These are phyloP conservation scores for Didymella pinodella DNA, from an alignment of 2,329 filamentous ascomycete species.

Conservation along the genomic window DNA sequence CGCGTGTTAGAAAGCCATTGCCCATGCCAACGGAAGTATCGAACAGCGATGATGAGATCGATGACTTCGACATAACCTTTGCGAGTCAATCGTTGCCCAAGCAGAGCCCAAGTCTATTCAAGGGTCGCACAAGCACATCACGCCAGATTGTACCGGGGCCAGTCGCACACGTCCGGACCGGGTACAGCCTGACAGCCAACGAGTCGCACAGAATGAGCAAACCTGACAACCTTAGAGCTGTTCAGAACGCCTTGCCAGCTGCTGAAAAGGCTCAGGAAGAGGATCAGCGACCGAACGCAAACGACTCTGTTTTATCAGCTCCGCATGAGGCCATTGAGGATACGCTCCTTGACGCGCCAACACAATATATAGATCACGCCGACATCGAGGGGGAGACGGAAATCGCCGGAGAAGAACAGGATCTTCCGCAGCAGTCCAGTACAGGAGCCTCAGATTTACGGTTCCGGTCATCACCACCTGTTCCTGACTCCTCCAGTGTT, in stretches of 20 bases:
- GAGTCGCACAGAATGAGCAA: background rate
- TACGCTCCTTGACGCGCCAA: slow-evolving; percentile 5
- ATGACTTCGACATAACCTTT: background rate
- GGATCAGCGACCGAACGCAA: background rate
- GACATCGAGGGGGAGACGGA: slow-evolving; percentile 20
- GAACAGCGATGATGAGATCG: slow-evolving; percentile 5
- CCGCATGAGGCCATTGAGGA: slow-evolving; percentile 22
- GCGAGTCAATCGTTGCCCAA: slow-evolving; percentile 8
- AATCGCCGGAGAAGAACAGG: slow-evolving; percentile 12
- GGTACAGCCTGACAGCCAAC: background rate
- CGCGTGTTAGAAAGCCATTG: slow-evolving; percentile 1
- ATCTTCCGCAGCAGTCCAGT: background rate
- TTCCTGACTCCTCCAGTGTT: slow-evolving; percentile 31
- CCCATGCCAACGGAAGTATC: background rate
- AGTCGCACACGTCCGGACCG: background rate
- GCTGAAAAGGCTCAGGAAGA: background rate
- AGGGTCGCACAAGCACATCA: background rate
- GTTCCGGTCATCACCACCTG: slow-evolving; percentile 38
- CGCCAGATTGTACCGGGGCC: background rate
- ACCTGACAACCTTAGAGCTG: background rate
- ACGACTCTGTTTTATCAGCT: slow-evolving; percentile 9
- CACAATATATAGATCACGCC: background rate
- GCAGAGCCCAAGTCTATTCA: slow-evolving; percentile 13
- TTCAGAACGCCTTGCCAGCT: background rate
- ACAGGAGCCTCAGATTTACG: slow-evolving; percentile 18